phyloP scores from a whole-genome alignment of 257 asterid genomes.

The Fraxinus pennsylvanica region DNA sequence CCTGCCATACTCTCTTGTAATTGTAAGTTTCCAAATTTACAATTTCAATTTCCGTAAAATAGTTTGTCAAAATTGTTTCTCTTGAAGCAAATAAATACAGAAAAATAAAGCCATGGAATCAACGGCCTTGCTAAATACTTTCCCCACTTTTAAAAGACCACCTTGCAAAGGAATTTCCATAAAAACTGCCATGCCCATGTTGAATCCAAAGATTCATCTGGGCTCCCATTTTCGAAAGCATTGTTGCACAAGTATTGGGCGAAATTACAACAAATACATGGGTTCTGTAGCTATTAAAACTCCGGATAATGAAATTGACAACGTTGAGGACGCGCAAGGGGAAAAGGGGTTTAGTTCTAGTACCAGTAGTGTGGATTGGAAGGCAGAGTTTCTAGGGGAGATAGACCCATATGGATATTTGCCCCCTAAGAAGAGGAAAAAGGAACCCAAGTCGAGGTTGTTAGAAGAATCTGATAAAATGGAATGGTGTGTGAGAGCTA shows the following conservation, averaged over 20 bases:
- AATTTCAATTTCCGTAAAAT: not conserved
- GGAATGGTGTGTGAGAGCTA: slow-evolving; percentile 97
- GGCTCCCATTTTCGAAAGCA: slow-evolving; percentile 35
- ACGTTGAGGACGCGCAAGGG: slow-evolving; percentile 27
- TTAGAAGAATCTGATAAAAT: slow-evolving; percentile 49
- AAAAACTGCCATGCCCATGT: slow-evolving; percentile 29
- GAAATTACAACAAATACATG: slow-evolving; percentile 13
- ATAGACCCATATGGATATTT: slow-evolving; percentile 26
- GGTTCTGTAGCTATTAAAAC: slow-evolving; percentile 28
- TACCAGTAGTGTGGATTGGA: slow-evolving; percentile 50
- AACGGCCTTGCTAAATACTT: slow-evolving; percentile 35
- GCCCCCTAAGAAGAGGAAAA: slow-evolving; percentile 49
- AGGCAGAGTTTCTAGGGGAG: slow-evolving; percentile 77
- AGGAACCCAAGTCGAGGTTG: slow-evolving; percentile 49
- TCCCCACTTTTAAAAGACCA: slow-evolving; percentile 42
- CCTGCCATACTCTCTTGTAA: not conserved
- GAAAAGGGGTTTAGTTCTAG: slow-evolving; percentile 25
- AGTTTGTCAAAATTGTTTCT: not conserved
- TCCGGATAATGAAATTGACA: slow-evolving; percentile 24
- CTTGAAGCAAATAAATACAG: not conserved
- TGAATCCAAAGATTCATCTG: slow-evolving; percentile 30
- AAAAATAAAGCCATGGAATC: slow-evolving; percentile 49
- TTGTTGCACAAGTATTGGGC: slow-evolving; percentile 39
- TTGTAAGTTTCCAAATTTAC: not conserved
- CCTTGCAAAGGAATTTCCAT: slow-evolving; percentile 29